Evolutionary conservation across 1,284 basidiomycete genomes (phyloP).

Genomic region (Sphagnurus paluster): DNA sequence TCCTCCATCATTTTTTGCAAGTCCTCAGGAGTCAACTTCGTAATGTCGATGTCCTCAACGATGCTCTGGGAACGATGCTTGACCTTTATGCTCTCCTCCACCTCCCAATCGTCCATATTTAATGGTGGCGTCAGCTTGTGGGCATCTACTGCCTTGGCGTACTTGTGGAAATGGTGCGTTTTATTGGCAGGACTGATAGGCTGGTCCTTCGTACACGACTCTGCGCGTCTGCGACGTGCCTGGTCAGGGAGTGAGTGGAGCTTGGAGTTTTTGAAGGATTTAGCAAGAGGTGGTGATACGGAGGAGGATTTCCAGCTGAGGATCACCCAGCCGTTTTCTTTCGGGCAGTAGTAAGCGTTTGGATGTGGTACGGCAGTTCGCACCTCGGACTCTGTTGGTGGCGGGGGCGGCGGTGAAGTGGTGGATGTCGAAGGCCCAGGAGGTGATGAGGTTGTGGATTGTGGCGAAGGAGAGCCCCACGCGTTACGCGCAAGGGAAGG

Average conservation of each 20-base stretch:
- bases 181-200: constrained; percentile 51
- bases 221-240: constrained; percentile 44
- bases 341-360: constrained; percentile 76
- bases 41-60: constrained; percentile 35
- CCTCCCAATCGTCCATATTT: constrained; percentile 57
- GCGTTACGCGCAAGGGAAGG: not conserved
- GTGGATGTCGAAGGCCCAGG: constrained; percentile 26
- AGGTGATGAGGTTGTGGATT: constrained; percentile 20
- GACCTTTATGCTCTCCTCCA: constrained; percentile 45
- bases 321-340: constrained; percentile 78
- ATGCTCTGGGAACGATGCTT: constrained; percentile 45
- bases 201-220: constrained; percentile 53
- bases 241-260: constrained; percentile 55
- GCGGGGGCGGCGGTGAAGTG: constrained; percentile 28
- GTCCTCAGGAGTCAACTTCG: constrained; percentile 32
- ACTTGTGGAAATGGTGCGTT: constrained; percentile 80
- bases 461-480: constrained; percentile 13
- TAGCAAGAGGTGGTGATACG: constrained; percentile 57
- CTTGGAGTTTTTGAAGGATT: constrained; percentile 45
- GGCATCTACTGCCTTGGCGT: constrained; percentile 65
- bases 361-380: constrained; percentile 73
- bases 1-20: constrained; percentile 30
- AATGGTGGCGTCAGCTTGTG: constrained; percentile 64
- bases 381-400: constrained; percentile 58
- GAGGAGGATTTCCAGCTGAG: constrained; percentile 65